Percentiles rank a stretch among this genome's conserved stretches.
These are phyloP conservation scores for Vanrija sp. DNA, from an alignment of 1,284 basidiomycete genomes.

Conservation along the genomic window DNA sequence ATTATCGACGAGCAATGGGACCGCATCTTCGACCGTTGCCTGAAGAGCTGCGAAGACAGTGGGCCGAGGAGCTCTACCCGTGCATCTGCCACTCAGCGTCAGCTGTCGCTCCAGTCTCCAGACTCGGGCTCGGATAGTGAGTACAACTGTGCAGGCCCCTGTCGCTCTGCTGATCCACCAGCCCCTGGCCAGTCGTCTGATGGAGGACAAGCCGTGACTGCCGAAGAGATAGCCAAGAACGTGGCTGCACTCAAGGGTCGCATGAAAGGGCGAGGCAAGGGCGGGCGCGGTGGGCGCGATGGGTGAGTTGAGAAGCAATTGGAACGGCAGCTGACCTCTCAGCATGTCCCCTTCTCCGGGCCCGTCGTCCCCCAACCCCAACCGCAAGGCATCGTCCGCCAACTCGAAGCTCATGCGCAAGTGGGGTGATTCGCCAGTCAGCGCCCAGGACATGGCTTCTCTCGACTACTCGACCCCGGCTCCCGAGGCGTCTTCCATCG, in stretches of 20 bases:
- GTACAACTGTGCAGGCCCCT: not conserved
- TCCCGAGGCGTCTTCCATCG: slow-evolving; percentile 51
- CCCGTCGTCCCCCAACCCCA: slow-evolving; percentile 15
- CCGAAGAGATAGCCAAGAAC: slow-evolving; percentile 85
- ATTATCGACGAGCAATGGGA: slow-evolving; percentile 43
- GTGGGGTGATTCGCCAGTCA: slow-evolving; percentile 79
- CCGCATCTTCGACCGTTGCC: slow-evolving; percentile 42
- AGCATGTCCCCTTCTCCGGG: slow-evolving; percentile 42
- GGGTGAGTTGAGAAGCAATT: slow-evolving; percentile 22
- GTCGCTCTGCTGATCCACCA: not conserved
- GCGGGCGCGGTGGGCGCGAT: slow-evolving; percentile 49
- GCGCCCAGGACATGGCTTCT: slow-evolving; percentile 78
- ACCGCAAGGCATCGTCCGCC: slow-evolving; percentile 42
- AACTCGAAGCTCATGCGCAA: slow-evolving; percentile 77
- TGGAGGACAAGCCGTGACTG: slow-evolving; percentile 43
- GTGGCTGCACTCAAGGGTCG: slow-evolving; percentile 84
- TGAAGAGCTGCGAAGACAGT: slow-evolving; percentile 31
- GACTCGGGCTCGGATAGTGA: not conserved
- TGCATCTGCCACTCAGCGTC: not conserved
- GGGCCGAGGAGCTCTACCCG: not conserved
- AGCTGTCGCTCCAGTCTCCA: not conserved
- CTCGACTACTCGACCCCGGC: slow-evolving; percentile 66
- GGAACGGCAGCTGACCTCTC: slow-evolving; percentile 58
- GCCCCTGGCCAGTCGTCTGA: slow-evolving; percentile 20
- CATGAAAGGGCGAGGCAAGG: slow-evolving; percentile 54